Base-by-base conservation (phyloP, 2,329 filamentous ascomycete genomes). In the Hymenoscyphus occultus region DNA sequence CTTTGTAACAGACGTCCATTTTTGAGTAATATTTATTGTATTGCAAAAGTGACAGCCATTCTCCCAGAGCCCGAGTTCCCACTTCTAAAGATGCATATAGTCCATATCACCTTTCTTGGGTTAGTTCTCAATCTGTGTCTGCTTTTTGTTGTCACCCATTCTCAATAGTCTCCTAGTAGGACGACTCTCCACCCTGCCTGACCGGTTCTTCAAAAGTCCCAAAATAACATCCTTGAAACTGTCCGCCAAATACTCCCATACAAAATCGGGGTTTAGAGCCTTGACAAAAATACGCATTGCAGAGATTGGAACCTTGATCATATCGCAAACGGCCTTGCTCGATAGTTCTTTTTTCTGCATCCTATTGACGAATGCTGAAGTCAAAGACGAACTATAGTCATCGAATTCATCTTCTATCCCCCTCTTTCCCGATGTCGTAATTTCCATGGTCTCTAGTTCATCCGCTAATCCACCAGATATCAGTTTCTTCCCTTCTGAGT, bases 151-250 rank as follows among this genome's bases (percentile, higher is more conserved):
- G 5, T 12, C 22, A 19, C 22, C 48, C 19, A 58, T 6, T 9
- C 19, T 22, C 19, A 64, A 35, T 28, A 64, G 28, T 9, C 31
- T 56, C 31, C 22, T 32, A 16, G 39, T 9, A 13, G 63, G 59
- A 7, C 22, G 35, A 32, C 59, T 61, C 5, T 35, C 19, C 16
- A 12, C 59, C 39, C 63, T 56, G 10, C 39, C 39, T 5, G 45
- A 57, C 5, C 68, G 54, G 5, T 69, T 61, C 40, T 28, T 56
- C 42, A 70, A 40, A 16, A 69, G 48, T 2, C 35, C 35, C 32
- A 68, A 51, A 28, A 69, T 62, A 13, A 67, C 63, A 1, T 28
- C 16, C 54, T 63, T 68, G 45, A 70, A 69, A 35, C 65, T 69
- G 19, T 19, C 9, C 2, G 35, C 64, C 22, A 70, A 61, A 31